Evolutionary conservation across 2,329 filamentous ascomycete genomes (phyloP).

Genomic region (Calonectria naviculata): DNA sequence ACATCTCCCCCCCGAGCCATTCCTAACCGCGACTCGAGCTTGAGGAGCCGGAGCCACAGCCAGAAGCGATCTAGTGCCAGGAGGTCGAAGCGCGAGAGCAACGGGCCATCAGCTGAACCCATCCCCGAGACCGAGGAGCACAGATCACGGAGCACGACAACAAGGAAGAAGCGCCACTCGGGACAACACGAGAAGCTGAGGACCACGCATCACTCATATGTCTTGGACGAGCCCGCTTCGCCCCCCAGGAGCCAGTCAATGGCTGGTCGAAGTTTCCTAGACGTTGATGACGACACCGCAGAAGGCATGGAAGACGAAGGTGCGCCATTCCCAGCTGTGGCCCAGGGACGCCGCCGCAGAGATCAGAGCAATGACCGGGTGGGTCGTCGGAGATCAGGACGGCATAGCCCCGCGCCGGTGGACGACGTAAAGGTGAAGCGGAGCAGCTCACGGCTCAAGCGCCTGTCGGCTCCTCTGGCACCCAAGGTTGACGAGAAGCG

Average conservation of each 20-base stretch:
- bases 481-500: conserved; percentile 53
- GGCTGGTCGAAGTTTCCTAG: conserved; percentile 35
- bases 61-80: conserved; percentile 65
- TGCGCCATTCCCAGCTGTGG: conserved; percentile 76
- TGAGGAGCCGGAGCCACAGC: conserved; percentile 66
- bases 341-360: conserved; percentile 67
- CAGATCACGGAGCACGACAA: conserved; percentile 28
- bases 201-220: conserved; percentile 30
- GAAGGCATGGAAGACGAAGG: conserved; percentile 65
- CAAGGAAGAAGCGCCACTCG: conserved; percentile 29
- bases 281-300: conserved; percentile 46
- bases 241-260: conserved; percentile 32
- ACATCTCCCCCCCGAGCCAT: conserved; percentile 65
- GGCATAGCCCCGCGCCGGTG: conserved; percentile 60
- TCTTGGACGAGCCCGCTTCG: conserved; percentile 33
- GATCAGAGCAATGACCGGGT: conserved; percentile 59
- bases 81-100: conserved; percentile 61
- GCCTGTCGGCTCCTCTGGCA: conserved; percentile 62
- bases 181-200: conserved; percentile 20
- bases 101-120: conserved; percentile 47
- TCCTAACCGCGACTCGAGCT: conserved; percentile 75
- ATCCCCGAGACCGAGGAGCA: conserved; percentile 58
- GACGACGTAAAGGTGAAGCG: conserved; percentile 62
- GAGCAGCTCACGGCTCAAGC: conserved; percentile 68
- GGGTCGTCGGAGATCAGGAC: conserved; percentile 58